Percentiles rank a stretch among this genome's conserved stretches.
Conservation (phyloP, 495 filamentous ascomycete genomes). For the Penicillium canariense region DNA sequence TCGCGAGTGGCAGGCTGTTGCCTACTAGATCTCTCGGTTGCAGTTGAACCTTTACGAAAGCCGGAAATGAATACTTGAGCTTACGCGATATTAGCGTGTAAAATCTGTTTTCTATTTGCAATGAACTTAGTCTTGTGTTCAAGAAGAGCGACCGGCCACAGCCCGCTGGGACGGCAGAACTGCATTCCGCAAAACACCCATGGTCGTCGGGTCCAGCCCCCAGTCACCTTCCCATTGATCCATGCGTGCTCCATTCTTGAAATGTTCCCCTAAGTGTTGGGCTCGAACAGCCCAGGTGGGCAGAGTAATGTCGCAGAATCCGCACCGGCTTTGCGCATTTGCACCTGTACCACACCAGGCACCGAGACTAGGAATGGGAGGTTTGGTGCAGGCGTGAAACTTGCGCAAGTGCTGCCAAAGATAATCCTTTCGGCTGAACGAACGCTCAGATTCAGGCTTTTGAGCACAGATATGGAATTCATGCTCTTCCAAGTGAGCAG, state of each 20-base stretch:
- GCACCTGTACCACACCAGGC: conserved; percentile 61
- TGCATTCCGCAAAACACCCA: conserved; percentile 60
- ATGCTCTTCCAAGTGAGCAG: conserved; percentile 65
- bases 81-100: conserved; percentile 1
- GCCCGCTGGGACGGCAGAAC: conserved; percentile 46
- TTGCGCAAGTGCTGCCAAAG: conserved; percentile 77
- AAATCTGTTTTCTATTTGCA: neutral
- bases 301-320: conserved; percentile 63
- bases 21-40: neutral
- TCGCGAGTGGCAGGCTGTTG: conserved; percentile 33
- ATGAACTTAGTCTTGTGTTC: neutral
- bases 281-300: conserved; percentile 60
- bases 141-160: neutral
- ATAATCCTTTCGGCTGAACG: conserved; percentile 84
- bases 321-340: conserved; percentile 65
- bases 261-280: conserved; percentile 68
- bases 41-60: too few species aligned
- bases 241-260: conserved; percentile 65
- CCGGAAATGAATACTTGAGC: too few species aligned
- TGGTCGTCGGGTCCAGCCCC: conserved; percentile 61
- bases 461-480: conserved; percentile 68
- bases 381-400: conserved; percentile 65
- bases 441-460: conserved; percentile 61
- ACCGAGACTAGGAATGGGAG: conserved; percentile 60
- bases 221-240: conserved; percentile 70